These are phyloP conservation scores for Musa itinerans DNA, from an alignment of 176 grass and related monocot species.

Conservation along the genomic window DNA sequence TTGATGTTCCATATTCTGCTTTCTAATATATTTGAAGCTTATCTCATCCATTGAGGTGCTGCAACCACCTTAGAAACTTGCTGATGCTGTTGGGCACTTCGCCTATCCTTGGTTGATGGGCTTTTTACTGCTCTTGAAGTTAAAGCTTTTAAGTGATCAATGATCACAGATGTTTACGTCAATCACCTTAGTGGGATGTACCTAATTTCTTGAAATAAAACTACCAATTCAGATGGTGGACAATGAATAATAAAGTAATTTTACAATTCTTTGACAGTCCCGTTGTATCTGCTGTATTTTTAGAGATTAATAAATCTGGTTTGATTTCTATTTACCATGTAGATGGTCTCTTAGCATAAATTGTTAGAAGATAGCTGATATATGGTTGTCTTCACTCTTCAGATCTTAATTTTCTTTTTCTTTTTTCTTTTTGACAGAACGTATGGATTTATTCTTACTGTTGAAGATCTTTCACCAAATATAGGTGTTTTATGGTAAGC, in stretches of 20 bases:
- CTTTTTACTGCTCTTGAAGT: not conserved
- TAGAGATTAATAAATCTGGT: not conserved
- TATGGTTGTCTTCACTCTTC: not conserved
- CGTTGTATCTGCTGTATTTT: not conserved
- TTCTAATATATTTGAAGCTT: not conserved
- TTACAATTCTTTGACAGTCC: not conserved
- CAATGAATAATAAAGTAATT: not conserved
- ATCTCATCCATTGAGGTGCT: not conserved
- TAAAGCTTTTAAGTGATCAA: not conserved
- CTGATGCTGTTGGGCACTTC: not conserved
- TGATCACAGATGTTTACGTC: not conserved
- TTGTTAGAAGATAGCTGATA: not conserved
- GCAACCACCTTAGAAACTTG: not conserved
- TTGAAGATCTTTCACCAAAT: constrained; percentile 76
- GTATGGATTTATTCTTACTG: constrained; percentile 75
- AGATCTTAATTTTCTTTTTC: not conserved
- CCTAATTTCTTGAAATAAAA: not conserved
- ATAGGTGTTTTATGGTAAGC: constrained; percentile 81
- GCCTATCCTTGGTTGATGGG: not conserved
- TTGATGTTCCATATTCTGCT: not conserved
- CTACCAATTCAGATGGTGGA: not conserved
- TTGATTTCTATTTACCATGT: not conserved
- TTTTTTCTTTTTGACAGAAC: constrained; percentile 35
- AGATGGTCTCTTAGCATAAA: not conserved
- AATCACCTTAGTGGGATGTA: not conserved